Conservation (phyloP, 2,329 filamentous ascomycete genomes). For the Apiospora malaysiana region DNA sequence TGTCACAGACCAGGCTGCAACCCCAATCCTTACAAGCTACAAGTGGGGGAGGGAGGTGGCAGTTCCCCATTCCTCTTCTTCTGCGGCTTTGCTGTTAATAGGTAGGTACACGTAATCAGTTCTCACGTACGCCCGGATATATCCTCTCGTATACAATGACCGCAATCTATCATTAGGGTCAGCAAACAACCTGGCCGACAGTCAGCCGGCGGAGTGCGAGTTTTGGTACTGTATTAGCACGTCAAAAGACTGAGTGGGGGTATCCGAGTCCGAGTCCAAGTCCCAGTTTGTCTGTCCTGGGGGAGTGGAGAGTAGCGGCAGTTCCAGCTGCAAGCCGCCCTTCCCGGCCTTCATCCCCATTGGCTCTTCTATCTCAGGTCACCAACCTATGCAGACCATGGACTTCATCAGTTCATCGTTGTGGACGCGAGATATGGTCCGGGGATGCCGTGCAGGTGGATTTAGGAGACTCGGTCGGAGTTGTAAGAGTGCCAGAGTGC, state of each 20-base stretch:
- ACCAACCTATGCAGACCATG: background rate
- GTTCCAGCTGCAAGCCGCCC: background rate
- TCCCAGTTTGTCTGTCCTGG: background rate
- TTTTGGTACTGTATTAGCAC: no score
- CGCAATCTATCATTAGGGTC: background rate
- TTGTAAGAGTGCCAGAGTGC: background rate
- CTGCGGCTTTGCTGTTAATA: background rate
- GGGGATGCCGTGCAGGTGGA: background rate
- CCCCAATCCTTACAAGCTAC: background rate
- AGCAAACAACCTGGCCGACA: background rate
- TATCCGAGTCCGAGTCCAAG: background rate
- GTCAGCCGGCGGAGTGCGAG: background rate
- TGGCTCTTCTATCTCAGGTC: background rate
- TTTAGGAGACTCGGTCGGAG: background rate
- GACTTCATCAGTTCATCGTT: background rate
- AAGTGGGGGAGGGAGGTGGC: background rate
- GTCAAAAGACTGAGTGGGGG: background rate
- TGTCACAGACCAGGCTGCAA: constrained; percentile 6
- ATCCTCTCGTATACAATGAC: background rate
- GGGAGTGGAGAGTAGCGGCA: background rate
- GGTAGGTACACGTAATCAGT: background rate
- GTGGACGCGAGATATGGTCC: background rate
- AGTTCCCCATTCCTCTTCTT: background rate
- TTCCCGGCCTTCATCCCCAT: background rate
- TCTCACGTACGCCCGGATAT: background rate